Percentiles rank a stretch among this genome's conserved stretches.
Evolutionary conservation across 1,284 basidiomycete species (phyloP).

Genomic region (Leccinum griseonigrum): DNA sequence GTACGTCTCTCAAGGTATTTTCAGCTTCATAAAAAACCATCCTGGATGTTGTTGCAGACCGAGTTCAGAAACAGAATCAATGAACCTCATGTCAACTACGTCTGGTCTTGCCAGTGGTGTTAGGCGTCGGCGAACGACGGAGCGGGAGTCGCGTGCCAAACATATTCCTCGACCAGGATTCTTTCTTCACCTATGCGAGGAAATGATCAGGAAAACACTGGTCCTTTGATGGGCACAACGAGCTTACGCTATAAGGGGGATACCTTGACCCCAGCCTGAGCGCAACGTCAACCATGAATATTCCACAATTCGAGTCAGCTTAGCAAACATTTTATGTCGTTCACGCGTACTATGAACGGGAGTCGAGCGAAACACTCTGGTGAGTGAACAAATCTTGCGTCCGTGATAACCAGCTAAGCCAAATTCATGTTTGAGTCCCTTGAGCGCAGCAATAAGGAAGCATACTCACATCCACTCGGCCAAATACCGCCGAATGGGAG

Average conservation of each 20-base stretch:
- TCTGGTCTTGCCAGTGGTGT: too few species aligned
- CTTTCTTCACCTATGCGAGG: constrained; percentile 23
- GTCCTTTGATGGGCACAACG: too few species aligned
- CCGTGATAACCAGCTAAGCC: constrained; percentile 56
- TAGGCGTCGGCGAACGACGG: not conserved
- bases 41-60: too few species aligned
- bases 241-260: constrained; percentile 44
- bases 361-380: constrained; percentile 56
- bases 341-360: constrained; percentile 56
- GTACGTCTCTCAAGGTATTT: too few species aligned
- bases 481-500: constrained; percentile 75
- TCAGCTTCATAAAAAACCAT: too few species aligned
- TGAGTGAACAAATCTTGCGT: constrained; percentile 72
- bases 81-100: too few species aligned
- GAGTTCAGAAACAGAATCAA: too few species aligned
- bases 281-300: constrained; percentile 51
- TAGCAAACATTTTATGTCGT: not conserved
- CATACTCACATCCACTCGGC: constrained; percentile 61
- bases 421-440: not conserved
- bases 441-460: not conserved
- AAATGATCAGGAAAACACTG: not conserved
- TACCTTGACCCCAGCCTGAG: constrained; percentile 48
- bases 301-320: not conserved
- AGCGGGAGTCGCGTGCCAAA: constrained; percentile 25
- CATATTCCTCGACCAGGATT: constrained; percentile 16